Evolutionary conservation across 257 asterid species (phyloP).

Genomic region (Penstemon newberryi): DNA sequence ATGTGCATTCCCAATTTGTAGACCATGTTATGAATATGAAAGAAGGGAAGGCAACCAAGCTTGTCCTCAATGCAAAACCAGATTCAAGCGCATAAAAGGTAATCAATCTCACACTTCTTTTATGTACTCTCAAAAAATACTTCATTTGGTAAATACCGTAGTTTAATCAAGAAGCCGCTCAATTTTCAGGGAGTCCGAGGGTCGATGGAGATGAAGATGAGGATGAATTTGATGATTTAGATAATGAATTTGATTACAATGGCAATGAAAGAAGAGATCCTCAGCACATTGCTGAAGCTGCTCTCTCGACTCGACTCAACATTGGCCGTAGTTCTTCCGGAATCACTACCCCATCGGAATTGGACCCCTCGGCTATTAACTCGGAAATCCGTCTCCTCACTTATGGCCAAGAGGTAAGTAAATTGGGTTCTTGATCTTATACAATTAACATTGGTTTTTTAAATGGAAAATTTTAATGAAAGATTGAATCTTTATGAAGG

Average conservation of each 20-base stretch:
- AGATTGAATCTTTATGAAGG: slow-evolving; percentile 49
- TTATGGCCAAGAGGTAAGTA: slow-evolving; percentile 86
- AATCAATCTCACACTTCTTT: slow-evolving; percentile 8
- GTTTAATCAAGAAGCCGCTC: slow-evolving; percentile 13
- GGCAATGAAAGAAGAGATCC: slow-evolving; percentile 41
- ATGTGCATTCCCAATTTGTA: slow-evolving; percentile 89
- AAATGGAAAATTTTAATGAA: slow-evolving; percentile 16
- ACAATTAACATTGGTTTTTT: background rate
- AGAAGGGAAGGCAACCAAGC: slow-evolving; percentile 94
- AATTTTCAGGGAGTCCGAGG: slow-evolving; percentile 72
- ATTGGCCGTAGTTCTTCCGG: slow-evolving; percentile 64
- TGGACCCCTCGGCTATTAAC: slow-evolving; percentile 63
- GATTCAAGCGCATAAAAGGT: slow-evolving; percentile 94
- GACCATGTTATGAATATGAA: slow-evolving; percentile 88
- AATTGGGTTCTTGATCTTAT: slow-evolving; percentile 14
- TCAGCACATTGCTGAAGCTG: slow-evolving; percentile 55
- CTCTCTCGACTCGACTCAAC: slow-evolving; percentile 49
- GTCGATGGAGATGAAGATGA: slow-evolving; percentile 98
- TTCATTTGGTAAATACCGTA: background rate
- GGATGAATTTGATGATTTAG: slow-evolving; percentile 93
- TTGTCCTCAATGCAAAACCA: slow-evolving; percentile 97
- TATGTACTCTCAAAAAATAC: background rate
- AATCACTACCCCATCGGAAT: slow-evolving; percentile 53
- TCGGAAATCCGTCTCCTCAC: slow-evolving; percentile 92
- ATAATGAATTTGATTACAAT: slow-evolving; percentile 72